phyloP scores from a whole-genome alignment of 2,329 filamentous ascomycete species.

The Lasiodiplodia sp. region DNA sequence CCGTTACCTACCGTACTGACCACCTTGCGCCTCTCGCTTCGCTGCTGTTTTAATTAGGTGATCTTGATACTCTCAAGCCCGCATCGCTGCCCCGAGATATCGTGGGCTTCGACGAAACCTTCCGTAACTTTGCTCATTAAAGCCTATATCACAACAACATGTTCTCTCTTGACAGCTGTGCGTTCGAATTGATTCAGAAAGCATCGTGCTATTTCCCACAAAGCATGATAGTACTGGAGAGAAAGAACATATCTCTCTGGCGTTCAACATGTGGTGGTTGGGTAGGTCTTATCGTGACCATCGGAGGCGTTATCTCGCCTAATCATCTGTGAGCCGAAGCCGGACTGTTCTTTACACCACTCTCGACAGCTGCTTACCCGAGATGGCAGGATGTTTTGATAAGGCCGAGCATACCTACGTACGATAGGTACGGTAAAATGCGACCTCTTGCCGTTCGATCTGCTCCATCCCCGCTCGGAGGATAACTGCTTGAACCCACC shows the following conservation, averaged over 20 bases:
- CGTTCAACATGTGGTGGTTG: background rate
- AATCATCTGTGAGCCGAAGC: slow-evolving; percentile 6
- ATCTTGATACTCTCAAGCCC: background rate
- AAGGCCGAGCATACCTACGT: slow-evolving; percentile 5
- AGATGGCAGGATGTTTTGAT: slow-evolving; percentile 20
- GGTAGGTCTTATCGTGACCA: slow-evolving; percentile 6
- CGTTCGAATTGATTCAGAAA: background rate
- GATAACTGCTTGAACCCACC: background rate
- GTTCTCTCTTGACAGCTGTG: background rate
- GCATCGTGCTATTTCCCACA: background rate
- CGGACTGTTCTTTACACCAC: slow-evolving; percentile 15
- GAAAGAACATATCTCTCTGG: background rate
- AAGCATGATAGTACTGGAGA: background rate
- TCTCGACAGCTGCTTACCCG: slow-evolving; percentile 1
- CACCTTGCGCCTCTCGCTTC: background rate
- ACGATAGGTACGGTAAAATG: slow-evolving; percentile 26
- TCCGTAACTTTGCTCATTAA: background rate
- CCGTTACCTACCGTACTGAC: background rate
- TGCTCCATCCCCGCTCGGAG: background rate
- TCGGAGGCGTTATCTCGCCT: slow-evolving; percentile 16
- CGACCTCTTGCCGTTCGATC: background rate
- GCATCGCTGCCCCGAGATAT: background rate
- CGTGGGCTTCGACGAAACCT: background rate
- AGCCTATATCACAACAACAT: background rate
- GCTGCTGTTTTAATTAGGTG: background rate